phyloP scores from a whole-genome alignment of 1,139 yeast species.

The Candida pseudoviswanathii region DNA sequence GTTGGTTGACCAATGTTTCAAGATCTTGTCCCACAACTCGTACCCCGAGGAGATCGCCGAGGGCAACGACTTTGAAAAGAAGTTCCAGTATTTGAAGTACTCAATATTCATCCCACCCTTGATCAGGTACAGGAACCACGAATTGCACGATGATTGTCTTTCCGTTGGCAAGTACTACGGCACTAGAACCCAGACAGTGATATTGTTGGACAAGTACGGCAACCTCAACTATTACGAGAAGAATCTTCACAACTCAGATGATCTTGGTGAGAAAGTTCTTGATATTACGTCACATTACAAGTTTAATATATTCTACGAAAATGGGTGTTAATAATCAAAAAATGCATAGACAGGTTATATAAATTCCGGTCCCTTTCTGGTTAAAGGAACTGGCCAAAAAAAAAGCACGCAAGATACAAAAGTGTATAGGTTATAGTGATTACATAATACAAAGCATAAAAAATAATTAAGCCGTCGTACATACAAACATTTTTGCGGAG shows the following conservation, averaged over 20 bases:
- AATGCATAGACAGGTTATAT: neutral
- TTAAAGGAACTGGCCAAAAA: neutral
- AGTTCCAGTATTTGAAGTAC: slow-evolving; percentile 49
- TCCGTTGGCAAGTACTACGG: slow-evolving; percentile 66
- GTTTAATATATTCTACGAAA: slow-evolving; percentile 13
- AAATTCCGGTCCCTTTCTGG: neutral
- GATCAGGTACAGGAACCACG: slow-evolving; percentile 23
- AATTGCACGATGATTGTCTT: slow-evolving; percentile 7
- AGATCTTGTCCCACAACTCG: slow-evolving; percentile 52
- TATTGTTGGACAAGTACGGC: slow-evolving; percentile 58
- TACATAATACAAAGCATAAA: no score
- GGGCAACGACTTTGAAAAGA: slow-evolving; percentile 26
- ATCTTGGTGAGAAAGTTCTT: slow-evolving; percentile 12
- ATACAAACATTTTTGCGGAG: no score
- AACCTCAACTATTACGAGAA: slow-evolving; percentile 41
- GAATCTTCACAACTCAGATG: slow-evolving; percentile 35
- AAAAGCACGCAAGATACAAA: neutral
- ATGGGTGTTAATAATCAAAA: neutral
- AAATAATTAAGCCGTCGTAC: no score
- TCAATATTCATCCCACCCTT: slow-evolving; percentile 77
- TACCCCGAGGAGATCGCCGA: slow-evolving; percentile 31
- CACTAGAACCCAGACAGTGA: slow-evolving; percentile 85
- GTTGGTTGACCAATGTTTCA: slow-evolving; percentile 55
- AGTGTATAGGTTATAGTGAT: neutral
- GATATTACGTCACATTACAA: slow-evolving; percentile 15